Evolutionary conservation across 2,329 filamentous ascomycete genomes (phyloP), one percentile per base, ranked within the genome.

Genomic region (Trichoderma citrinoviride): DNA sequence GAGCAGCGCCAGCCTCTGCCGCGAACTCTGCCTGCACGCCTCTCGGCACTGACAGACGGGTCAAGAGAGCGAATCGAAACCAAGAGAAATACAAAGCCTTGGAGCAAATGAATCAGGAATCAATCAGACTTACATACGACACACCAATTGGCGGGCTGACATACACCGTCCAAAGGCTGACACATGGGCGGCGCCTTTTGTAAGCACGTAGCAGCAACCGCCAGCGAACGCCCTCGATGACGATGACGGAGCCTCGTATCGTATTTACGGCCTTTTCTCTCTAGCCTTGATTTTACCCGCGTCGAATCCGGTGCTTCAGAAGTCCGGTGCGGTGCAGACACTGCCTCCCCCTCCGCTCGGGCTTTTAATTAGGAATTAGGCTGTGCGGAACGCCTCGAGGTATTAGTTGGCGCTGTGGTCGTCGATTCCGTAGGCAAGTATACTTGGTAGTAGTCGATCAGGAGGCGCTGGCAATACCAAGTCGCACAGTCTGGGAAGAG

Each of bases 221-320:
- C 33, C 33, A 37, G 14, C 33, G 12, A 37, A 37, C 33, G 33
- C 3, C 33, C 33, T 37, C 33, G 33, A 37, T 37, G 33, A 37
- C 57, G 40, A 62, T 54, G 60, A 62, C 60, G 49, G 57, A 41
- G 33, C 57, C 57, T 62, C 49, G 60, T 62, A 52, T 52, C 33
- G 33, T 37, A 58, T 46, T 58, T 58, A 57, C 54, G 54, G 54
- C 33, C 55, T 7, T 23, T 23, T 29, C 17, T 33, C 3, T 21
- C 41, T 61, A 46, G 60, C 29, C 27, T 43, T 21, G 49, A 25
- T 23, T 54, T 62, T 62, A 54, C n/a, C 49, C 60, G 58, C 58
- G 17, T 19, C 56, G 52, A 55, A 55, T 47, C 44, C 56, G 47
- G 46, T 62, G 49, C 49, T 54, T 54, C 60, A 62, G n/a, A 33